Evolutionary conservation across 108 stramenopile species (phyloP).

Genomic region (Aurantiochytrium sp.): DNA sequence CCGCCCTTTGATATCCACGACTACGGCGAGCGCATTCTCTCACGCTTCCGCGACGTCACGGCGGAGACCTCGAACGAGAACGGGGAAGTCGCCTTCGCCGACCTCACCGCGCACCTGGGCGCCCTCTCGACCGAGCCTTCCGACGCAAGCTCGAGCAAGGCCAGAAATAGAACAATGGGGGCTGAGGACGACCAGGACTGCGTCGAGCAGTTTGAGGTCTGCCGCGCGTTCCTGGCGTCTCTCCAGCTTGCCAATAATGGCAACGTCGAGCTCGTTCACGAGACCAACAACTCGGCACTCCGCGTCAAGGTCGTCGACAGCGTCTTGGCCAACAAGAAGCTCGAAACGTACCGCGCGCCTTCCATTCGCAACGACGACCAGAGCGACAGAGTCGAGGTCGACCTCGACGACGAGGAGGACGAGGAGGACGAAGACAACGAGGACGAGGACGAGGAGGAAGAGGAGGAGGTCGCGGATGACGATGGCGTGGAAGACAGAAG

Average conservation of each 20-base stretch:
- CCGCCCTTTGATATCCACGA: conserved; percentile 82
- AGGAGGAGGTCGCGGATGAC: neutral
- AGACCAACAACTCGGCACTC: conserved; percentile 31
- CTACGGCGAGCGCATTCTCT: conserved; percentile 66
- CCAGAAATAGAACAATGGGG: neutral
- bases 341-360: neutral
- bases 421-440: neutral
- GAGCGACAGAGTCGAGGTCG: neutral
- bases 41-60: neutral
- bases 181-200: neutral
- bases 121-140: neutral
- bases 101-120: neutral
- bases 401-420: neutral
- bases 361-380: neutral
- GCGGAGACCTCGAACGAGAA: conserved; percentile 25
- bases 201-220: conserved; percentile 76
- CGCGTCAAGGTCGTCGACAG: neutral
- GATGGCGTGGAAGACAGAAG: neutral
- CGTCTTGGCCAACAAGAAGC: conserved; percentile 17
- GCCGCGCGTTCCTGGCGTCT: conserved; percentile 85
- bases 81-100: neutral
- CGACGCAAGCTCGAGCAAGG: neutral
- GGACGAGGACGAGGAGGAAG: neutral
- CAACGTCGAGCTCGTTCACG: conserved; percentile 69
- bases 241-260: conserved; percentile 87